These are phyloP conservation scores for Cardiospermum halicacabum DNA, from an alignment of 345 rosid species.

Conservation along the genomic window DNA sequence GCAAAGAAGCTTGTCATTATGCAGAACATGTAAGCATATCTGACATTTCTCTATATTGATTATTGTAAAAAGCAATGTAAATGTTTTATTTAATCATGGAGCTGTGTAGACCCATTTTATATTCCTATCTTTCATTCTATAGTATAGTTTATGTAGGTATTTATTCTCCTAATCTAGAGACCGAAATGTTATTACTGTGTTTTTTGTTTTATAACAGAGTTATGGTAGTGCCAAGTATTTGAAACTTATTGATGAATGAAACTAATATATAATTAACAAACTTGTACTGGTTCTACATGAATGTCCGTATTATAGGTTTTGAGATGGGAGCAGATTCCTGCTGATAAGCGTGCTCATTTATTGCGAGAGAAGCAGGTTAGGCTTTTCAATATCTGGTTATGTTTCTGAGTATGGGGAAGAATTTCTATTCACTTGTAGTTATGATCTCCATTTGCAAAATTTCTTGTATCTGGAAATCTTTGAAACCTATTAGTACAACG, in stretches of 20 bases:
- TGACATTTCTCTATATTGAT: conserved; percentile 5
- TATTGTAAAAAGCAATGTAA: no score
- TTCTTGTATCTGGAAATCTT: not conserved
- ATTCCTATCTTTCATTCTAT: no score
- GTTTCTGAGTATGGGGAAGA: not conserved
- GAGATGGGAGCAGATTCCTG: conserved; percentile 92
- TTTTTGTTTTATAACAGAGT: no score
- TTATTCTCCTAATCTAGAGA: no score
- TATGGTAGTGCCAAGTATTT: no score
- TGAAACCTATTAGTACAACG: not conserved
- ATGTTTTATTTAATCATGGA: no score
- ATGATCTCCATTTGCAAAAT: not conserved
- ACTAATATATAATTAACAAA: no score
- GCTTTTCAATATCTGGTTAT: not conserved
- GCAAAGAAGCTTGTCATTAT: conserved; percentile 68
- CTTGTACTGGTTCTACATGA: no score
- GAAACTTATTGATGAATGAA: no score
- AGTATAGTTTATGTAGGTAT: no score
- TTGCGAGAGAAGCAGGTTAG: conserved; percentile 88
- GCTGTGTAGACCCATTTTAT: no score
- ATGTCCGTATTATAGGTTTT: conserved; percentile 40
- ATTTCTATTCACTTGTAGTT: not conserved
- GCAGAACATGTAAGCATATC: conserved; percentile 74
- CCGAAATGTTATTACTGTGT: no score
- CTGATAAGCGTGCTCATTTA: conserved; percentile 75